These are phyloP conservation scores for Stromatinia cepivora DNA, from an alignment of 2,329 filamentous ascomycete genomes.

Conservation along the genomic window DNA sequence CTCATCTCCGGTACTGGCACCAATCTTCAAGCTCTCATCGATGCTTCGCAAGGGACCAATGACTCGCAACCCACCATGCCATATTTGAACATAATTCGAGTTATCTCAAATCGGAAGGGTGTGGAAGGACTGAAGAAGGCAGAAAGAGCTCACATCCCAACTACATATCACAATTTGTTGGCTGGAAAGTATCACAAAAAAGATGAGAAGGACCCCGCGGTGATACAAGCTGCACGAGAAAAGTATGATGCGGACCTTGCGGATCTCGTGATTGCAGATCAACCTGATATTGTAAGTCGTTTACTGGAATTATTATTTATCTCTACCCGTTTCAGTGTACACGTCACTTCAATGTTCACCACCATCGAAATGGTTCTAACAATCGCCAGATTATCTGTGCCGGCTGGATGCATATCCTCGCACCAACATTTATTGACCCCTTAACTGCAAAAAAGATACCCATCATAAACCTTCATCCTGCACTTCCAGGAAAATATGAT, in stretches of 20 bases:
- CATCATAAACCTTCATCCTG: conserved; percentile 70
- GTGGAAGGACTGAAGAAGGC: conserved; percentile 66
- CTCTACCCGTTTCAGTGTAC: not conserved
- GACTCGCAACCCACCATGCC: conserved; percentile 46
- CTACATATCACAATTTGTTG: conserved; percentile 65
- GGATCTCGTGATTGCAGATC: conserved; percentile 52
- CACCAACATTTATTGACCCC: conserved; percentile 60
- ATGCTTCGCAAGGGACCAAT: conserved; percentile 39
- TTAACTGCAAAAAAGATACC: conserved; percentile 54
- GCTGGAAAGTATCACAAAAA: conserved; percentile 46
- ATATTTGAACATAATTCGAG: conserved; percentile 54
- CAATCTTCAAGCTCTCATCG: conserved; percentile 67
- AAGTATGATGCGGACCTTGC: conserved; percentile 69
- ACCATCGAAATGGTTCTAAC: not conserved
- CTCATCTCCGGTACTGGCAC: conserved; percentile 68
- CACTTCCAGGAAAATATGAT: conserved; percentile 69
- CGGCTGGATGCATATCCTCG: conserved; percentile 72
- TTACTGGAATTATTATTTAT: not conserved
- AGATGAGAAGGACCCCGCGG: conserved; percentile 45
- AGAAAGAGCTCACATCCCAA: conserved; percentile 58
- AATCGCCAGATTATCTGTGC: conserved; percentile 56
- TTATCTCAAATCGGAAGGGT: conserved; percentile 65
- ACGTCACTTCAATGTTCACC: not conserved
- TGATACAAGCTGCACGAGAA: conserved; percentile 52
- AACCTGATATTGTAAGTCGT: conserved; percentile 50